Evolutionary conservation across 495 filamentous ascomycete species (phyloP), one percentile per base, ranked within the genome.

Genomic region (Astrocystis sublimbata): DNA sequence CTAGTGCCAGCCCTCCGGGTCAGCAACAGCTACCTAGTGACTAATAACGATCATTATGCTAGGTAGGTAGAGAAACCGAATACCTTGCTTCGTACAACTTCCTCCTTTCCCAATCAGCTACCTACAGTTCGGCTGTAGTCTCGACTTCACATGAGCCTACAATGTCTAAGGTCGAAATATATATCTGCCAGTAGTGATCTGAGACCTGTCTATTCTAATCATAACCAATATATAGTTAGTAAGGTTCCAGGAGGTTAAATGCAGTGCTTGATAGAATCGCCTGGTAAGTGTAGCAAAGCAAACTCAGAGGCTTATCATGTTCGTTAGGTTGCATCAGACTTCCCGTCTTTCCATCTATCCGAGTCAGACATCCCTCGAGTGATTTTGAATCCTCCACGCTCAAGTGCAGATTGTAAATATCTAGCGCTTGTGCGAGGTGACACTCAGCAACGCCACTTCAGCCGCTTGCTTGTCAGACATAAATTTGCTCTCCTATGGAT

Each of bases 331-430:
- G 5, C 7, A 57, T 26, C 38, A 10, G 43, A 15, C n/a, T n/a
- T 30, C n/a, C 38, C 4, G 19, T 21, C 26, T 30, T 45, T 33
- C 13, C 4, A 13, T 8, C 3, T 6, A 8, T 12, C 9, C 26
- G 6, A 26, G 46, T 42, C 38, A 43, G 19, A 26, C 23, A 21
- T 13, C 13, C 19, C 19, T 36, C 26, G 33, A 13, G 17, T 35
- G 13, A 54, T 21, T 24, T 30, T 15, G 8, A 17, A 42, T 19
- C 21, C 7, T 56, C 24, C 31, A 42, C 24, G 6, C 52, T 40
- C 54, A 57, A 38, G 54, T 45, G 54, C 38, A 26, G 40, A 19
- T 33, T 35, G 54, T 56, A 38, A 24, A 15, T 49, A 49, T n/a
- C 46, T 30, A 38, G 52, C 36, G 52, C 36, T 56, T 56, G 36